These are phyloP conservation scores for Macaranga tanarius DNA, from an alignment of 441 rosid genomes.

Conservation along the genomic window DNA sequence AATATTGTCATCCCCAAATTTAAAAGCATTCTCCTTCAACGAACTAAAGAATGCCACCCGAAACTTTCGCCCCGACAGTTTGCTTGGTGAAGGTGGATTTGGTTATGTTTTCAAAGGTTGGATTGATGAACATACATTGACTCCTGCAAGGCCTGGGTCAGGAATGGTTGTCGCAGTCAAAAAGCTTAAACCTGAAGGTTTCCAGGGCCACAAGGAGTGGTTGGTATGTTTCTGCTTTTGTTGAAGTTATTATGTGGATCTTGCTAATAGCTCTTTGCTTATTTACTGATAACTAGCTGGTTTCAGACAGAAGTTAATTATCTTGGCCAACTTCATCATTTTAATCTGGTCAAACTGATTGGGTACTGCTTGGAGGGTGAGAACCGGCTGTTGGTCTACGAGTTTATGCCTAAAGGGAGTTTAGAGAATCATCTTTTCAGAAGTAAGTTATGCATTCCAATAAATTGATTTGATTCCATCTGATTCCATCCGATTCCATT, in stretches of 20 bases:
- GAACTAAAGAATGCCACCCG: constrained; percentile 75
- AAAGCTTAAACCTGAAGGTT: constrained; percentile 78
- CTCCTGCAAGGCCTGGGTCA: constrained; percentile 74
- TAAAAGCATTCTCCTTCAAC: constrained; percentile 57
- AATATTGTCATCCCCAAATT: constrained; percentile 71
- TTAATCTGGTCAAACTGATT: constrained; percentile 75
- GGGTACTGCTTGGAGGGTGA: constrained; percentile 93
- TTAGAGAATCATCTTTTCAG: constrained; percentile 87
- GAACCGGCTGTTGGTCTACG: constrained; percentile 76
- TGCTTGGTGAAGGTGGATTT: constrained; percentile 93
- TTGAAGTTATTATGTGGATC: neutral
- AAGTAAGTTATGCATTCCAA: constrained; percentile 46
- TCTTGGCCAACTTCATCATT: constrained; percentile 79
- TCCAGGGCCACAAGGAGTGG: constrained; percentile 96
- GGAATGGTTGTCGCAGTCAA: constrained; percentile 83
- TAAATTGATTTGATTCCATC: neutral
- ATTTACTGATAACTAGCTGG: constrained; percentile 24
- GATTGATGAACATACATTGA: constrained; percentile 66
- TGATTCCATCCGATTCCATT: too few species aligned
- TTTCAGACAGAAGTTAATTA: constrained; percentile 83
- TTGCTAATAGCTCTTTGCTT: constrained; percentile 10
- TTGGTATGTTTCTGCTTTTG: constrained; percentile 49
- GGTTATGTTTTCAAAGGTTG: constrained; percentile 95
- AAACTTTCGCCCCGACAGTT: constrained; percentile 81
- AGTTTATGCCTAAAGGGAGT: constrained; percentile 91